Evolutionary conservation across 2,329 filamentous ascomycete genomes (phyloP).

Genomic region (Calycina marina): DNA sequence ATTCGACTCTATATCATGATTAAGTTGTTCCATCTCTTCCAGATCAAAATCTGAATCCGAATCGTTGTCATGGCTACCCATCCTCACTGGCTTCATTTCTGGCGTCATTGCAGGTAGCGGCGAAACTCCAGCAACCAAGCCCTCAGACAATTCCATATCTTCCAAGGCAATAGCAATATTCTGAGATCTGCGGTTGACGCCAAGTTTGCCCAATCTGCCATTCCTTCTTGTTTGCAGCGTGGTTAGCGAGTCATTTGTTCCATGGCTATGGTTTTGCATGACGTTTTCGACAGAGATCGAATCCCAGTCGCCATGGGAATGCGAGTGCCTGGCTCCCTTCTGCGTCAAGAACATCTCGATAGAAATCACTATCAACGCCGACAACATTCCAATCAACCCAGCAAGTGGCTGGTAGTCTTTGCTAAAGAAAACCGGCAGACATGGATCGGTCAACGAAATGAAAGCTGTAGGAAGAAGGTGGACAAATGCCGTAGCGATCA

Average conservation of each 20-base stretch:
- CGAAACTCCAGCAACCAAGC: conserved; percentile 43
- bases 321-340: conserved; percentile 44
- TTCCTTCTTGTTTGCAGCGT: conserved; percentile 13
- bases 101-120: conserved; percentile 42
- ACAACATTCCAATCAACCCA: conserved; percentile 68
- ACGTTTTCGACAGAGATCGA: conserved; percentile 23
- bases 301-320: conserved; percentile 32
- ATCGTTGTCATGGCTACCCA: conserved; percentile 19
- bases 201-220: conserved; percentile 16
- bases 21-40: conserved; percentile 40
- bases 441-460: conserved; percentile 43
- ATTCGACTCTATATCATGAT: conserved; percentile 12
- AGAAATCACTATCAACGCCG: conserved; percentile 67
- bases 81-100: conserved; percentile 7
- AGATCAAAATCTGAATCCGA: conserved; percentile 44
- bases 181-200: conserved; percentile 27
- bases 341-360: conserved; percentile 84
- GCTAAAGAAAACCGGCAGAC: conserved; percentile 67
- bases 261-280: conserved; percentile 28
- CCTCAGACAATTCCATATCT: conserved; percentile 36
- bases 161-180: conserved; percentile 34
- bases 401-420: conserved; percentile 65
- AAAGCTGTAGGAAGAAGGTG: conserved; percentile 51
- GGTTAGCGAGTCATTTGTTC: conserved; percentile 7
- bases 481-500: conserved; percentile 78